Evolutionary conservation across 1,284 basidiomycete genomes (phyloP), one percentile per base, ranked within the genome.

Genomic region (Heterobasidion occidentale): DNA sequence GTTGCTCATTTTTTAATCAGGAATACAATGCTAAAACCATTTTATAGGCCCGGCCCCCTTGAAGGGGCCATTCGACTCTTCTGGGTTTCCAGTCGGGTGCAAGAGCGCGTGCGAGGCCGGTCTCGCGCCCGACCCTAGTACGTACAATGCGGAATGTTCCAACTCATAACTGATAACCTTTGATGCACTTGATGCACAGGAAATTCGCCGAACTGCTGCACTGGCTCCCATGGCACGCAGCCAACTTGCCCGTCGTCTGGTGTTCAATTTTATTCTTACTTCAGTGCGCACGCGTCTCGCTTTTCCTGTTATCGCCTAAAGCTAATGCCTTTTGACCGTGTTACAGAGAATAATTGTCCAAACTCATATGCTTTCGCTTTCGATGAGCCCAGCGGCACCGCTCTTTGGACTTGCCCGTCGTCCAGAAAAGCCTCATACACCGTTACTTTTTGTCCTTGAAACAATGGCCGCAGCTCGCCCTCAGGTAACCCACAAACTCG

Each of bases 51-150:
- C 83, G 36, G 67, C 71, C 19, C 62, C 70, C 4, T 69, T 83
- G 45, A 74, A 76, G 60, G 83, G 82, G 7, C 81, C 82, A 7
- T 72, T 67, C 59, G 79, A 81, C 64, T 69, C 75, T 3, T 65
- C 68, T 35, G 83, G 83, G 6, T 71, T 71, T 65, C 74, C 74
- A 6, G 74, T 81, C 33, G 83, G 81, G 7, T 84, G 83, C 72
- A 77, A 76, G 65, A 79, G 76, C 52, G 79, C 84, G 2, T 87
- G 84, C 66, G 61, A 67, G 1, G 81, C 81, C 12, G 80, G 82
- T 61, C 68, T 84, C 35, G 67, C 67, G 58, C 69, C 68, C 20
- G 74, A 79, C 62, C 75, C 71, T 49, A 36, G 74, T 74, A 60
- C n/a, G 68, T 63, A 5, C 19, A 9, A 15, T 33, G 19, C 34